Conservation (phyloP, 352 stramenopile species). For the Thraustochytrium sp. region DNA sequence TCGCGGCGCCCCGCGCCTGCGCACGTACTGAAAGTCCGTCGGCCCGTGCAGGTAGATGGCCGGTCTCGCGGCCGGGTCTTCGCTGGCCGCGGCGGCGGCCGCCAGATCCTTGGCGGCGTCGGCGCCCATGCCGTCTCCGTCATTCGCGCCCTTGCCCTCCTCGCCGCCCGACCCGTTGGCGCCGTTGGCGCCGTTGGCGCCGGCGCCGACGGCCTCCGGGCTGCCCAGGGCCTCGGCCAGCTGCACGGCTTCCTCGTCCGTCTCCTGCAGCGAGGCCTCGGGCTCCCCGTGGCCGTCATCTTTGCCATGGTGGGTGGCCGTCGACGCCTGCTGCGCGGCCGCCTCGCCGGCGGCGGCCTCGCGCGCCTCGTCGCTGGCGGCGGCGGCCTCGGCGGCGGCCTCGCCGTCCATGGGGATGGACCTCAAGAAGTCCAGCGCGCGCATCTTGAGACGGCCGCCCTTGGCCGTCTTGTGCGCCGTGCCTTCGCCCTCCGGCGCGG, state of each 20-base stretch:
- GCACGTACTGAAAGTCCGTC: neutral
- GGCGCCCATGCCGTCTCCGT: no score
- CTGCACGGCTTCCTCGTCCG: neutral
- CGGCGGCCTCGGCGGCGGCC: neutral
- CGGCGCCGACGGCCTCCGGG: neutral
- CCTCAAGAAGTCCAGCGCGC: conserved; percentile 72
- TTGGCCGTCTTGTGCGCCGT: neutral
- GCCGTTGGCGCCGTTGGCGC: no score
- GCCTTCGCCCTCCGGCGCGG: no score
- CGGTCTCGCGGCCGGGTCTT: neutral
- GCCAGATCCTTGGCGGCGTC: neutral
- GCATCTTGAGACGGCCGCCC: conserved; percentile 8
- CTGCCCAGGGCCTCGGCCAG: neutral
- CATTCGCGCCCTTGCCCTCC: no score
- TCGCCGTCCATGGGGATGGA: conserved; percentile 75
- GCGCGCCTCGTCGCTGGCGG: neutral
- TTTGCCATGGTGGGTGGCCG: no score
- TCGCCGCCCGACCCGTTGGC: no score
- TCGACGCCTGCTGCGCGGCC: neutral
- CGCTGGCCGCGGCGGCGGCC: neutral
- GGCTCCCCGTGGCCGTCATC: neutral
- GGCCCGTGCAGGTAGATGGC: neutral
- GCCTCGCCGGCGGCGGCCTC: neutral
- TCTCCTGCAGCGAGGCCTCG: neutral
- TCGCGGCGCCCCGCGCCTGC: neutral